A percentile compares a stretch with the other conserved stretches of the same genome.
These are phyloP conservation scores for Chimonanthus salicifolius DNA, from an alignment of 164 flowering plant genomes.

Conservation along the genomic window DNA sequence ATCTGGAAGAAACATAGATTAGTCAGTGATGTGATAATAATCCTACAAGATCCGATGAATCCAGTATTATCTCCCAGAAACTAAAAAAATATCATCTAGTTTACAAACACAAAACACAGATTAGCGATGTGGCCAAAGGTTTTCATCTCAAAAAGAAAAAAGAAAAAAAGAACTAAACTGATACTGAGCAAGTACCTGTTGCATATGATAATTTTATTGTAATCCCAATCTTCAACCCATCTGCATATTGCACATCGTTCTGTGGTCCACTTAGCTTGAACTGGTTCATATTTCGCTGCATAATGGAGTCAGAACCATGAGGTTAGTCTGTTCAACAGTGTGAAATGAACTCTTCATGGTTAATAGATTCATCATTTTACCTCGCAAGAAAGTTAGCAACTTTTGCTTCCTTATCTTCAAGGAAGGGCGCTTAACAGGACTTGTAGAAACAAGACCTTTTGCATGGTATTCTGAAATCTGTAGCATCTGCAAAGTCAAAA, in stretches of 20 bases:
- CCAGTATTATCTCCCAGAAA: background rate
- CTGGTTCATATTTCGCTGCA: slow-evolving; percentile 91
- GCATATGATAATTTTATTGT: slow-evolving; percentile 95
- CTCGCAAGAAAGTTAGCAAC: slow-evolving; percentile 68
- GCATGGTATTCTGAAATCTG: slow-evolving; percentile 72
- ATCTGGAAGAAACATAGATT: slow-evolving; percentile 35
- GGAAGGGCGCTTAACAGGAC: slow-evolving; percentile 57
- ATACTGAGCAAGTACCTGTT: slow-evolving; percentile 45
- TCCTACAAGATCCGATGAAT: background rate
- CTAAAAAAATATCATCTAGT: background rate
- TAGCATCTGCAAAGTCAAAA: slow-evolving; percentile 50
- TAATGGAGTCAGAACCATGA: slow-evolving; percentile 6
- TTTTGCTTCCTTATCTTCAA: slow-evolving; percentile 65
- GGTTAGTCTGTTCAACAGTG: background rate
- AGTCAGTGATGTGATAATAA: background rate
- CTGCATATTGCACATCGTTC: slow-evolving; percentile 97
- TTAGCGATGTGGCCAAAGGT: background rate
- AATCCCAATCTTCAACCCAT: slow-evolving; percentile 99
- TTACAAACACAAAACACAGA: background rate
- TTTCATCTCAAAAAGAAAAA: background rate
- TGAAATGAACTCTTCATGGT: background rate
- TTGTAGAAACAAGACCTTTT: slow-evolving; percentile 38
- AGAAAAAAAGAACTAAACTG: background rate
- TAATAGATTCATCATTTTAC: slow-evolving; percentile 24
- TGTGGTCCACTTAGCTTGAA: slow-evolving; percentile 90